These are phyloP conservation scores for Syzygium oleosum DNA, from an alignment of 345 rosid genomes.

Conservation along the genomic window DNA sequence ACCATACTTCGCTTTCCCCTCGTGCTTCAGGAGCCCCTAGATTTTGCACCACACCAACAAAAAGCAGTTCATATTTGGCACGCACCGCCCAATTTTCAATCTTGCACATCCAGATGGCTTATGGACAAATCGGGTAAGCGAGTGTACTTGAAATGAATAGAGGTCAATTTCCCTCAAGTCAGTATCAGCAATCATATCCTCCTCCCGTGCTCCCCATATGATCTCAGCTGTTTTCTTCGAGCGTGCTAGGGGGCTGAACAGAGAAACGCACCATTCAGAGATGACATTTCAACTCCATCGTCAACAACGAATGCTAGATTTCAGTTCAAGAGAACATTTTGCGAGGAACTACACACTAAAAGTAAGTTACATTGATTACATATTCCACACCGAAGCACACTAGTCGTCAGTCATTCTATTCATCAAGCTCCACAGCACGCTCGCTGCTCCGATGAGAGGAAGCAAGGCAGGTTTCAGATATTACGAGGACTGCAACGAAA, in stretches of 20 bases:
- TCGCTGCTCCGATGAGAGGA: not conserved
- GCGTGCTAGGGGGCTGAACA: conserved; percentile 62
- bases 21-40: conserved; percentile 84
- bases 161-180: conserved; percentile 91
- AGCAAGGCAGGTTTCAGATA: not conserved
- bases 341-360: not conserved
- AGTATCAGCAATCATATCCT: conserved; percentile 46
- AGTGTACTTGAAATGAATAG: conserved; percentile 73
- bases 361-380: too few species aligned
- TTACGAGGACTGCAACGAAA: not conserved
- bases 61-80: not conserved
- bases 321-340: not conserved
- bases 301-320: not conserved
- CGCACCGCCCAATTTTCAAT: not conserved
- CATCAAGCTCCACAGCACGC: not conserved
- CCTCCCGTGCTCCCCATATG: conserved; percentile 66
- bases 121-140: not conserved
- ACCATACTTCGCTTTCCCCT: conserved; percentile 76
- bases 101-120: not conserved
- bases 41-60: conserved; percentile 4
- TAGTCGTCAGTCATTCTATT: not conserved
- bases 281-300: not conserved
- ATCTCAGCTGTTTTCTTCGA: conserved; percentile 84
- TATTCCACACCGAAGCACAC: too few species aligned
- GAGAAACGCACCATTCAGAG: not conserved